Conservation (phyloP, 2,329 filamentous ascomycete genomes). For the Claviceps humidiphila region DNA sequence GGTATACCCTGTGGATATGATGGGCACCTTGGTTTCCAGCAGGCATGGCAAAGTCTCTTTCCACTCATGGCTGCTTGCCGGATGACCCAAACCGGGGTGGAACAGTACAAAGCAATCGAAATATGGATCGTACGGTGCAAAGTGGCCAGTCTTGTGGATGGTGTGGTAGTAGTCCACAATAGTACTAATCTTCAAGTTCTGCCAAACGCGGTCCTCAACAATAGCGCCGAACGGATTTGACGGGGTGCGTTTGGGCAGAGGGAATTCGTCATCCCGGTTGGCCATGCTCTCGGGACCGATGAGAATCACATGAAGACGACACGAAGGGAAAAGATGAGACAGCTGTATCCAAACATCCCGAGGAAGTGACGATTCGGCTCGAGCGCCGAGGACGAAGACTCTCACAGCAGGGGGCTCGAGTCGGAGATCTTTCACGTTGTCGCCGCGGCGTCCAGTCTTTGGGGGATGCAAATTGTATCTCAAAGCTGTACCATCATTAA, state of each 20-base stretch:
- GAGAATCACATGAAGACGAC: constrained; percentile 83
- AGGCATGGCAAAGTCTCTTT: constrained; percentile 77
- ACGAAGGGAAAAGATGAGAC: constrained; percentile 84
- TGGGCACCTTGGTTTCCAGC: constrained; percentile 87
- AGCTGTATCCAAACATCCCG: constrained; percentile 90
- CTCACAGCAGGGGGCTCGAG: constrained; percentile 79
- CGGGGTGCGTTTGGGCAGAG: constrained; percentile 72
- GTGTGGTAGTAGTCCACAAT: constrained; percentile 98
- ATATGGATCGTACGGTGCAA: constrained; percentile 92
- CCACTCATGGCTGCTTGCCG: constrained; percentile 90
- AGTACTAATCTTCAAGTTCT: constrained; percentile 90
- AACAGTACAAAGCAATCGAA: constrained; percentile 97
- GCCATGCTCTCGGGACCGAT: constrained; percentile 94
- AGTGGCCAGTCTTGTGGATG: constrained; percentile 78
- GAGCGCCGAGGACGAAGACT: constrained; percentile 84
- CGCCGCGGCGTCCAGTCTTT: constrained; percentile 54
- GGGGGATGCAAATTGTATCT: constrained; percentile 90
- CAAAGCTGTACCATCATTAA: constrained; percentile 43
- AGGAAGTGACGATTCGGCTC: constrained; percentile 92
- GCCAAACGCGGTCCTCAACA: constrained; percentile 78
- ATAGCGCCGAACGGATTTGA: constrained; percentile 88
- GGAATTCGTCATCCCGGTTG: constrained; percentile 86
- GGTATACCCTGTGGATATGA: constrained; percentile 91
- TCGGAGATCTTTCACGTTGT: constrained; percentile 63
- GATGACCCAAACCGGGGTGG: constrained; percentile 91